These are phyloP conservation scores for Epichloe baconii DNA, from an alignment of 2,329 filamentous ascomycete species.

Conservation along the genomic window DNA sequence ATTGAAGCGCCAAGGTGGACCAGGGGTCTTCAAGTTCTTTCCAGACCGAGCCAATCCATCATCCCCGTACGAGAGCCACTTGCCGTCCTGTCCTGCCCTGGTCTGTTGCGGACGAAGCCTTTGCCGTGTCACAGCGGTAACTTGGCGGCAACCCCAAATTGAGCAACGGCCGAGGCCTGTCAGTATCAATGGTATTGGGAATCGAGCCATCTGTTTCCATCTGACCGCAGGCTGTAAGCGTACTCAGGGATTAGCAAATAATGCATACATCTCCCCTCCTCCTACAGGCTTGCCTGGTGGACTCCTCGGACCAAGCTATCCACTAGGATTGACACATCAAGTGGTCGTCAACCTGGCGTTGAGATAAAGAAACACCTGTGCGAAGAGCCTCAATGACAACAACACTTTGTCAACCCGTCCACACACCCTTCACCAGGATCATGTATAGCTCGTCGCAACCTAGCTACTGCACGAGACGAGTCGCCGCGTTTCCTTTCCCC, in stretches of 20 bases:
- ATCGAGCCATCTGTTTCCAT: background rate
- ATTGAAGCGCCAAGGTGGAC: conserved; percentile 36
- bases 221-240: too few species aligned
- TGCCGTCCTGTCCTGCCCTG: background rate
- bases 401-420: too few species aligned
- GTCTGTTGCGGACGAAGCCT: background rate
- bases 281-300: background rate
- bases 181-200: background rate
- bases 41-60: conserved; percentile 6
- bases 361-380: background rate
- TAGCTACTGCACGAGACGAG: conserved; percentile 1
- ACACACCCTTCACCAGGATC: background rate
- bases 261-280: background rate
- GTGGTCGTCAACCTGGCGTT: background rate
- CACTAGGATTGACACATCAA: background rate
- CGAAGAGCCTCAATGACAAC: background rate
- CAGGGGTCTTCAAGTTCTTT: conserved; percentile 17
- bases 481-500: conserved; percentile 4
- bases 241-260: background rate
- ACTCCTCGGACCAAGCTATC: background rate
- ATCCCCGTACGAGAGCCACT: conserved; percentile 1
- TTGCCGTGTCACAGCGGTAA: background rate
- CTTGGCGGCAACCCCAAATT: background rate
- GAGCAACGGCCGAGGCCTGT: background rate
- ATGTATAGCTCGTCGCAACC: background rate